phyloP scores from a whole-genome alignment of 129 eudicot species.

The Centrapalus pauciflorus region DNA sequence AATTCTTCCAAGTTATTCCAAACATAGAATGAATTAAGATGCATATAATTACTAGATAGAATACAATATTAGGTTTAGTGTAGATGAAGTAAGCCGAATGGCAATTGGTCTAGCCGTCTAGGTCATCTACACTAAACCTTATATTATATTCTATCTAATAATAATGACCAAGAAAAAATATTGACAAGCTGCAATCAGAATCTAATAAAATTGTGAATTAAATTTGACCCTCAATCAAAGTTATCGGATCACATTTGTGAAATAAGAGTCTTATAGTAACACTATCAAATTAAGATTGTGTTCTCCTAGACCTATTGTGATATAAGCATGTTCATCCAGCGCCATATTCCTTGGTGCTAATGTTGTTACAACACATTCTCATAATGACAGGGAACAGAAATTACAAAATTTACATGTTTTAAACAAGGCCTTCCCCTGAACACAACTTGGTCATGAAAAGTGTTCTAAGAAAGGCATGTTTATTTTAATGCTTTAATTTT shows the following conservation, averaged over 20 bases:
- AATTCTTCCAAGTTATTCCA: background rate
- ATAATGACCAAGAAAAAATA: background rate
- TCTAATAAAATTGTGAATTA: background rate
- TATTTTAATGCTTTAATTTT: background rate
- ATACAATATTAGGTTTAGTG: no score
- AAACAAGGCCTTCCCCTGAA: no score
- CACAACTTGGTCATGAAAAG: background rate
- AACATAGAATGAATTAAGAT: conserved; percentile 1
- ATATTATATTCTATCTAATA: no score
- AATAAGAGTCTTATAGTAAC: background rate
- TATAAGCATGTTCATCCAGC: background rate
- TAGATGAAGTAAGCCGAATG: no score
- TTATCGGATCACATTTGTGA: background rate
- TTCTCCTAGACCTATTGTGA: background rate
- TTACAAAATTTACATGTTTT: background rate
- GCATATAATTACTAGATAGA: no score
- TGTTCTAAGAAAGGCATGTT: background rate
- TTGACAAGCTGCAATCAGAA: background rate
- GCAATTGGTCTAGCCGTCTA: no score
- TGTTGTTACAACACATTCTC: background rate
- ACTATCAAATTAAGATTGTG: background rate
- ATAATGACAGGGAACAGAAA: background rate
- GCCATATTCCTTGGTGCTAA: background rate
- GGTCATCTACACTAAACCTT: no score
- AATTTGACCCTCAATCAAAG: no score